Evolutionary conservation across 2,329 filamentous ascomycete species (phyloP).

Genomic region (Pseudogymnoascus sp.): DNA sequence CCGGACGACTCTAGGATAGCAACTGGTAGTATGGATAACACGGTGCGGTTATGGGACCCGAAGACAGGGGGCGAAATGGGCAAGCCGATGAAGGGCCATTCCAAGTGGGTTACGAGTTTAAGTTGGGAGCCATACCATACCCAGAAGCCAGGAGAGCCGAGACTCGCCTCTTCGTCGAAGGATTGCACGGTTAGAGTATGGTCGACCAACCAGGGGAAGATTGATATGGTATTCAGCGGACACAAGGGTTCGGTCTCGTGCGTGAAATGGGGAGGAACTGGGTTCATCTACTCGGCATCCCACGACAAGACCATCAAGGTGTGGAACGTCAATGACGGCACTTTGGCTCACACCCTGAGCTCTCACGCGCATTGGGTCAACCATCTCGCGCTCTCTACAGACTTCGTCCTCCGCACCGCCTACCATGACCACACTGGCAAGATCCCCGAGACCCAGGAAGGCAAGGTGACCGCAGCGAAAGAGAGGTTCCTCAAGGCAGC

Average conservation of each 20-base stretch:
- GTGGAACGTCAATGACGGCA: constrained; percentile 76
- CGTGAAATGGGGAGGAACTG: constrained; percentile 89
- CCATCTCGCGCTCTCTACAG: constrained; percentile 85
- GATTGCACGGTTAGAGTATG: constrained; percentile 84
- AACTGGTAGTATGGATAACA: constrained; percentile 89
- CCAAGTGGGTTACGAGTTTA: constrained; percentile 80
- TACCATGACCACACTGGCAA: constrained; percentile 78
- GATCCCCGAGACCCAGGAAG: constrained; percentile 61
- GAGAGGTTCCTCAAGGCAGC: constrained; percentile 81
- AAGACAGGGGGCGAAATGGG: constrained; percentile 69
- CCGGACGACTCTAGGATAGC: constrained; percentile 75
- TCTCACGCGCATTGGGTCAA: constrained; percentile 94
- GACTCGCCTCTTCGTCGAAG: constrained; percentile 81
- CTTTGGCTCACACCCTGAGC: constrained; percentile 68
- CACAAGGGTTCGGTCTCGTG: constrained; percentile 87
- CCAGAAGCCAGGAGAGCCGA: constrained; percentile 64
- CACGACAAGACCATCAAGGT: constrained; percentile 91
- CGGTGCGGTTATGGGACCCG: constrained; percentile 82
- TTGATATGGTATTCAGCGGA: constrained; percentile 76
- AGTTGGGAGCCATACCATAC: constrained; percentile 92
- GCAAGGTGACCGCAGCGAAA: constrained; percentile 66
- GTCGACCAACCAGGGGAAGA: constrained; percentile 69
- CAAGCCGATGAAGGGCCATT: constrained; percentile 68
- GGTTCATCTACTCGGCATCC: constrained; percentile 73
- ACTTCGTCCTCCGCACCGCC: constrained; percentile 77